A percentile compares a stretch with the other conserved stretches of the same genome.
These are phyloP conservation scores for Exophiala sideris DNA, from an alignment of 2,329 filamentous ascomycete genomes.

Conservation along the genomic window DNA sequence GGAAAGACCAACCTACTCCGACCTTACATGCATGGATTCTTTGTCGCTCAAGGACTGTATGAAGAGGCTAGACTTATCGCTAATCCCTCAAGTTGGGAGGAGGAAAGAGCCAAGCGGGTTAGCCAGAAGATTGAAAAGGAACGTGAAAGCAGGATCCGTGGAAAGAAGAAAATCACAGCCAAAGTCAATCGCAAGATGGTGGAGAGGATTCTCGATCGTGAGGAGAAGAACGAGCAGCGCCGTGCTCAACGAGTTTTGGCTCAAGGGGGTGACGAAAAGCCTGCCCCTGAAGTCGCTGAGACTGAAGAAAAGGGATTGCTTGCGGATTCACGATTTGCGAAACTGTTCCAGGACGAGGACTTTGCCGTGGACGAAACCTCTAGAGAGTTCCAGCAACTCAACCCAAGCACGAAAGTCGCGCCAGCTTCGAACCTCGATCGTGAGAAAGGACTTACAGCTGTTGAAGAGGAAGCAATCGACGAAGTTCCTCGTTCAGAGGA, in stretches of 20 bases:
- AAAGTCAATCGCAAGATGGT: constrained; percentile 79
- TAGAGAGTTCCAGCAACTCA: constrained; percentile 80
- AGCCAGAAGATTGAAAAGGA: constrained; percentile 97
- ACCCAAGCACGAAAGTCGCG: constrained; percentile 68
- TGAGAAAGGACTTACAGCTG: constrained; percentile 57
- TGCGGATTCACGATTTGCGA: constrained; percentile 79
- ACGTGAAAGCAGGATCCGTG: constrained; percentile 87
- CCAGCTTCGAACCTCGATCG: constrained; percentile 30
- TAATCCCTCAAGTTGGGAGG: constrained; percentile 90
- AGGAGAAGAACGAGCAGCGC: constrained; percentile 54
- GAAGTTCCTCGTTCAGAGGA: constrained; percentile 45
- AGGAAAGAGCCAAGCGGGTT: constrained; percentile 84
- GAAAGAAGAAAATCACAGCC: constrained; percentile 81
- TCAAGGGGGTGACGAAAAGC: constrained; percentile 54
- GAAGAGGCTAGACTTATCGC: constrained; percentile 91
- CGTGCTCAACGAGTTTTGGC: constrained; percentile 48
- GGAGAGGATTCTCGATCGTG: constrained; percentile 59
- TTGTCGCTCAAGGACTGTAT: constrained; percentile 90
- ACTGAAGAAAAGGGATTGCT: constrained; percentile 59
- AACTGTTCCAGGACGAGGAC: constrained; percentile 87
- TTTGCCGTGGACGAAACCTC: constrained; percentile 89
- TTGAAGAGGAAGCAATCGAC: constrained; percentile 59
- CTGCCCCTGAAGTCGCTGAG: constrained; percentile 31
- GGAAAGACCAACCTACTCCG: constrained; percentile 85
- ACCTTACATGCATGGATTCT: constrained; percentile 99